These are phyloP conservation scores for Gossypium longicalyx DNA, from an alignment of 345 rosid genomes.

Conservation along the genomic window DNA sequence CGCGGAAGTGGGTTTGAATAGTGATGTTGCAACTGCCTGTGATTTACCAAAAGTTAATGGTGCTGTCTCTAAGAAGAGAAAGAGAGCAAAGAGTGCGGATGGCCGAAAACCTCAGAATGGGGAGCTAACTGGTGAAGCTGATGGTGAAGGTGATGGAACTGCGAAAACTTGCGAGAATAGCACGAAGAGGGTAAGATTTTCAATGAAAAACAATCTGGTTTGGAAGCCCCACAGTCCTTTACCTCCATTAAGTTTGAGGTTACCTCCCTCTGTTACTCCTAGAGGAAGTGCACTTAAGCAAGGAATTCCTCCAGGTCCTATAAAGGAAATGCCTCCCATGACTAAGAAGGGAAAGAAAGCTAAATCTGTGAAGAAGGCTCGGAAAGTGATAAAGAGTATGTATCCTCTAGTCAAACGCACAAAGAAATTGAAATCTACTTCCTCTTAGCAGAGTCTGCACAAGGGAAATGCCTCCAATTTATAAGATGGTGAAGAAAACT, in stretches of 20 bases:
- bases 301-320: slow-evolving; percentile 86
- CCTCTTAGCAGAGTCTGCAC: slow-evolving; percentile 14
- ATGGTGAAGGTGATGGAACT: slow-evolving; percentile 34
- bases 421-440: slow-evolving; percentile 48
- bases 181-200: slow-evolving; percentile 82
- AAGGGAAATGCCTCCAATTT: slow-evolving; percentile 45
- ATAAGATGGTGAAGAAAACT: slow-evolving; percentile 47
- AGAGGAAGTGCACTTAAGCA: slow-evolving; percentile 96
- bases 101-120: slow-evolving; percentile 25
- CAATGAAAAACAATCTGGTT: slow-evolving; percentile 89
- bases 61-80: slow-evolving; percentile 57
- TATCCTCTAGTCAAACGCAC: slow-evolving; percentile 39
- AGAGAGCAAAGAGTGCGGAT: slow-evolving; percentile 53
- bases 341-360: slow-evolving; percentile 49
- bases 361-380: slow-evolving; percentile 43
- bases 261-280: slow-evolving; percentile 92
- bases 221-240: slow-evolving; percentile 84
- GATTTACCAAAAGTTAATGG: slow-evolving; percentile 34
- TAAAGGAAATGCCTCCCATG: slow-evolving; percentile 49
- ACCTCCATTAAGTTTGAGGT: slow-evolving; percentile 84
- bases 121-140: slow-evolving; percentile 27
- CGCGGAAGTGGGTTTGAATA: slow-evolving; percentile 47
- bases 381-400: slow-evolving; percentile 45
- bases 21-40: slow-evolving; percentile 34
- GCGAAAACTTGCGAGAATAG: slow-evolving; percentile 54